A percentile compares a stretch with the other conserved stretches of the same genome.
Conservation (phyloP, 176 grass and related monocot species). For the Ensete glaucum region DNA sequence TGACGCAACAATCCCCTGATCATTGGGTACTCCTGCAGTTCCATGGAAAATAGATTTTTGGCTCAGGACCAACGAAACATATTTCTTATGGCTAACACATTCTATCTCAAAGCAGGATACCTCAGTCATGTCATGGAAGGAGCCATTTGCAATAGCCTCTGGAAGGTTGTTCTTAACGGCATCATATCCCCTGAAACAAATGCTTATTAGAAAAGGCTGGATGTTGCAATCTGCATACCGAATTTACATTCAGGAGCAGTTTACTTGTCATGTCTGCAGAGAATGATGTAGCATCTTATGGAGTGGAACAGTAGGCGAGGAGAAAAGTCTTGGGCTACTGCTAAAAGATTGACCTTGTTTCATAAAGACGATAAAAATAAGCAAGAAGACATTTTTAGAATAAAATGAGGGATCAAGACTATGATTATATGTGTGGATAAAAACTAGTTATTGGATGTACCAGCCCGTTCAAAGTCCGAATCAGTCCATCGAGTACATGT, state of each 20-base stretch:
- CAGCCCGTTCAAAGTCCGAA: conserved; percentile 6
- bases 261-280: conserved; percentile 13
- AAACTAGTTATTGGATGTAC: neutral
- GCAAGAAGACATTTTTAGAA: neutral
- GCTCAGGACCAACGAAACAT: neutral
- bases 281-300: conserved; percentile 21
- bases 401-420: neutral
- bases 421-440: neutral
- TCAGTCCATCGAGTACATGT: neutral
- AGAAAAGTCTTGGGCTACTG: neutral
- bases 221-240: neutral
- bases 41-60: neutral
- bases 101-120: neutral
- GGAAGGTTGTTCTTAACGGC: conserved; percentile 1
- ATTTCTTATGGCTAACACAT: neutral
- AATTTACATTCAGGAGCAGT: neutral
- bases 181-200: conserved; percentile 3
- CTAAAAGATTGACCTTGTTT: conserved; percentile 3
- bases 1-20: conserved; percentile 4
- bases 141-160: conserved; percentile 14
- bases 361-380: neutral
- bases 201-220: neutral
- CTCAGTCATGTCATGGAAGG: neutral
- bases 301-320: conserved; percentile 9
- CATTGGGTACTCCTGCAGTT: conserved; percentile 5